phyloP scores from a whole-genome alignment of 169 alveolate species.

The Eimeria acervulina region DNA sequence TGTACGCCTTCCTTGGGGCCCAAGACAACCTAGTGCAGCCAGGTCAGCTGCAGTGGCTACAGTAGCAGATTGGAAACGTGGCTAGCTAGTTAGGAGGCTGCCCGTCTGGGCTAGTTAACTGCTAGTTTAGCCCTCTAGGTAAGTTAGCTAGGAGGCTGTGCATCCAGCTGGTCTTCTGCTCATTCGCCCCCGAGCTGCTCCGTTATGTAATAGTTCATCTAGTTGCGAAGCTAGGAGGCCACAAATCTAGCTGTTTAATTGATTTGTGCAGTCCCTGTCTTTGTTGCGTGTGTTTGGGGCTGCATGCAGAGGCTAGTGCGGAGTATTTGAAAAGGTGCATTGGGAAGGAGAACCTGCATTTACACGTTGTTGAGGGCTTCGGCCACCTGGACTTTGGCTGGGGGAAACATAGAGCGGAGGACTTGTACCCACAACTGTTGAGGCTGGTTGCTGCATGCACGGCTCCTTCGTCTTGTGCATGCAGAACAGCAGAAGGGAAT shows the following conservation, averaged over 20 bases:
- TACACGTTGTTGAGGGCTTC: conserved; percentile 42
- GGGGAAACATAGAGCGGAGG: conserved; percentile 58
- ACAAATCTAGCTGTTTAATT: background rate
- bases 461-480: conserved; percentile 40
- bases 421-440: conserved; percentile 64
- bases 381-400: conserved; percentile 82
- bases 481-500: background rate
- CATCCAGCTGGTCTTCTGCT: background rate
- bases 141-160: no score
- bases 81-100: background rate
- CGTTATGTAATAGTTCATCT: background rate
- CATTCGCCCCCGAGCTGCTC: background rate
- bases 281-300: conserved; percentile 7
- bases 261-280: background rate
- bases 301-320: conserved; percentile 66
- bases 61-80: background rate
- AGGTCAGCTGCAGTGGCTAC: conserved; percentile 55
- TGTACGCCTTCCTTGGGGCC: conserved; percentile 64
- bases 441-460: conserved; percentile 34
- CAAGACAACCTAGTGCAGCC: conserved; percentile 79
- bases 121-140: background rate
- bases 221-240: background rate
- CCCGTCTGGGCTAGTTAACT: background rate
- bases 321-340: conserved; percentile 60
- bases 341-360: background rate